phyloP scores from a whole-genome alignment of 108 stramenopile genomes.

The Cyclotella cryptica region DNA sequence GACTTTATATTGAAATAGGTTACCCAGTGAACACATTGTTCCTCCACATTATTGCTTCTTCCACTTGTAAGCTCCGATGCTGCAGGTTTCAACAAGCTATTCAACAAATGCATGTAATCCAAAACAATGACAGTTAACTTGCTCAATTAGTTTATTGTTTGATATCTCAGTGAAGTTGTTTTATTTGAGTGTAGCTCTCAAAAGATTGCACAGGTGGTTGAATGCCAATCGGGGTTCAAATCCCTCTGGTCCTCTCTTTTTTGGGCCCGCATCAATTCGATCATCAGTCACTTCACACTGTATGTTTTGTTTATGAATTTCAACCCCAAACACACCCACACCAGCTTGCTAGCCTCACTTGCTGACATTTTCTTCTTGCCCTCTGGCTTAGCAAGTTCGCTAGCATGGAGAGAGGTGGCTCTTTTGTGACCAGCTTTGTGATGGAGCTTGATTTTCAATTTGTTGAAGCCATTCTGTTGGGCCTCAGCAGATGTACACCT shows the following conservation, averaged over 20 bases:
- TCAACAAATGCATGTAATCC: background rate
- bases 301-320: too few species aligned
- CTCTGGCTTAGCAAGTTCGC: too few species aligned
- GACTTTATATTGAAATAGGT: constrained; percentile 16
- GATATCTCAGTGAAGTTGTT: background rate
- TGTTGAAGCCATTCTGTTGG: too few species aligned
- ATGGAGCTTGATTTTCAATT: too few species aligned
- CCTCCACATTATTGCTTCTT: constrained; percentile 9
- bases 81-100: background rate
- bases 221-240: background rate
- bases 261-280: background rate
- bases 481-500: too few species aligned
- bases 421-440: too few species aligned
- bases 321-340: too few species aligned
- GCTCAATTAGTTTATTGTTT: constrained; percentile 9
- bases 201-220: background rate
- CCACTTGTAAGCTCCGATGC: background rate
- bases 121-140: constrained; percentile 6
- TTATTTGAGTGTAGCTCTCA: background rate
- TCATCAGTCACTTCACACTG: too few species aligned
- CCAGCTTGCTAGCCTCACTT: too few species aligned
- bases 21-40: constrained; percentile 7
- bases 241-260: background rate
- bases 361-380: too few species aligned
- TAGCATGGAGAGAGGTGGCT: too few species aligned